phyloP scores from a whole-genome alignment of 2,329 filamentous ascomycete species.

The Exophiala calicioides region DNA sequence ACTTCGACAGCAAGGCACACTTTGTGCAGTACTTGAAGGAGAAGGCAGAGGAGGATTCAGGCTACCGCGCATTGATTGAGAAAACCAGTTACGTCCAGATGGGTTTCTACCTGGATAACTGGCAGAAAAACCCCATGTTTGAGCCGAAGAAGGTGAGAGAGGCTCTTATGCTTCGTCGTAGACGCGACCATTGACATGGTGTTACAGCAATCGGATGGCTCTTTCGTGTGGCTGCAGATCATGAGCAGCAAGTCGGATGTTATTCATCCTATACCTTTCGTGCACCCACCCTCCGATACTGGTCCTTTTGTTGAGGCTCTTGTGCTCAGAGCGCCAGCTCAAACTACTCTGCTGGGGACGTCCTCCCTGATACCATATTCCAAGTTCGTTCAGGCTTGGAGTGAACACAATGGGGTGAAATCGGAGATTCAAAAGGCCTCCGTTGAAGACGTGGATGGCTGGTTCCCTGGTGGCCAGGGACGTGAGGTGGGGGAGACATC shows the following conservation, averaged over 20 bases:
- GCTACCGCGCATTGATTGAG: slow-evolving; percentile 32
- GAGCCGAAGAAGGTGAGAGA: slow-evolving; percentile 10
- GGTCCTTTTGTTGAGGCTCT: slow-evolving; percentile 36
- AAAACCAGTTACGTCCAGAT: slow-evolving; percentile 39
- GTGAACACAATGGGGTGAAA: too few relatives aligned
- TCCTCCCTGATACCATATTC: too few relatives aligned
- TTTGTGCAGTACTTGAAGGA: slow-evolving; percentile 36
- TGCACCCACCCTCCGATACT: slow-evolving; percentile 34
- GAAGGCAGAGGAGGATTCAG: background rate
- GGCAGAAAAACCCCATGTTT: slow-evolving; percentile 11
- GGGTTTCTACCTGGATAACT: slow-evolving; percentile 40
- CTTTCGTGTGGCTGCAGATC: background rate
- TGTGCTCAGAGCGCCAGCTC: slow-evolving; percentile 25
- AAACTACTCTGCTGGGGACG: too few relatives aligned
- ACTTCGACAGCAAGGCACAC: slow-evolving; percentile 47
- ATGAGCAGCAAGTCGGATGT: background rate
- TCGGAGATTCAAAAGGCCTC: slow-evolving; percentile 2
- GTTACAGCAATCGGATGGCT: slow-evolving; percentile 5
- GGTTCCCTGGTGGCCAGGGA: slow-evolving; percentile 32
- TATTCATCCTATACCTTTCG: slow-evolving; percentile 28
- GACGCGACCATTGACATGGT: too few relatives aligned
- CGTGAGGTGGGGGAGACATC: slow-evolving; percentile 38
- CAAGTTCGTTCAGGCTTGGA: too few relatives aligned
- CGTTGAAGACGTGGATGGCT: slow-evolving; percentile 31
- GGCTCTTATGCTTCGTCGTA: too few relatives aligned